Evolutionary conservation across 805 yeast species (phyloP).

Genomic region (Candida suzukii): DNA sequence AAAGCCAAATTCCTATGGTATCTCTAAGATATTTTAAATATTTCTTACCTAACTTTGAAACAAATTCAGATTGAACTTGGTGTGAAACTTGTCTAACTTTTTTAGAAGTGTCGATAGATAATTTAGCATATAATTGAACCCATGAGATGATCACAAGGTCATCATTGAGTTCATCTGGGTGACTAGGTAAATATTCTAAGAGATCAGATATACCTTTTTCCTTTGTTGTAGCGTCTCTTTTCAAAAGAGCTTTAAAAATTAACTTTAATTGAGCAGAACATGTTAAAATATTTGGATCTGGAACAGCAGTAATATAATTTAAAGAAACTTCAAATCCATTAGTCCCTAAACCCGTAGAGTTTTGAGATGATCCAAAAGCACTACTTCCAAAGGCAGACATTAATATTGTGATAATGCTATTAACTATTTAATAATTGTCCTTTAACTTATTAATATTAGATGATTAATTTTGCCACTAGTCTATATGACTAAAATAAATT

Average conservation of each 20-base stretch:
- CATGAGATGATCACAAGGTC: conserved; percentile 54
- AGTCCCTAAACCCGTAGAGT: conserved; percentile 22
- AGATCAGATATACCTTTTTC: conserved; percentile 69
- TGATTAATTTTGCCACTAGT: no score
- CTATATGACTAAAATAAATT: no score
- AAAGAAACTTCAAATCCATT: conserved; percentile 51
- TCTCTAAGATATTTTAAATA: conserved; percentile 63
- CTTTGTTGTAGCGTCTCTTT: conserved; percentile 78
- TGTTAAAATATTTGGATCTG: conserved; percentile 51
- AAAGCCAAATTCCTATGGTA: conserved; percentile 65
- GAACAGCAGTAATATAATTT: conserved; percentile 71
- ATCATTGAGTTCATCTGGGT: conserved; percentile 27
- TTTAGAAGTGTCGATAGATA: conserved; percentile 66
- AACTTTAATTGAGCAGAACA: conserved; percentile 45
- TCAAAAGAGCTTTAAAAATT: conserved; percentile 68
- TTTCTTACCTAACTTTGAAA: conserved; percentile 43
- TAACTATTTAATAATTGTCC: neutral
- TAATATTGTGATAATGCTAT: neutral
- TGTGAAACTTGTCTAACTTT: conserved; percentile 58
- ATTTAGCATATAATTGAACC: conserved; percentile 78
- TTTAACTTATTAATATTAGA: no score
- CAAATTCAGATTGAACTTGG: conserved; percentile 52
- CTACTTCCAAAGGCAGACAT: conserved; percentile 13
- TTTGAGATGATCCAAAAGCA: conserved; percentile 6
- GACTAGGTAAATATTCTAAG: conserved; percentile 23